A percentile compares a stretch with the other conserved stretches of the same genome.
Evolutionary conservation across 2,329 filamentous ascomycete species (phyloP).

Genomic region (Apiospora koreana): DNA sequence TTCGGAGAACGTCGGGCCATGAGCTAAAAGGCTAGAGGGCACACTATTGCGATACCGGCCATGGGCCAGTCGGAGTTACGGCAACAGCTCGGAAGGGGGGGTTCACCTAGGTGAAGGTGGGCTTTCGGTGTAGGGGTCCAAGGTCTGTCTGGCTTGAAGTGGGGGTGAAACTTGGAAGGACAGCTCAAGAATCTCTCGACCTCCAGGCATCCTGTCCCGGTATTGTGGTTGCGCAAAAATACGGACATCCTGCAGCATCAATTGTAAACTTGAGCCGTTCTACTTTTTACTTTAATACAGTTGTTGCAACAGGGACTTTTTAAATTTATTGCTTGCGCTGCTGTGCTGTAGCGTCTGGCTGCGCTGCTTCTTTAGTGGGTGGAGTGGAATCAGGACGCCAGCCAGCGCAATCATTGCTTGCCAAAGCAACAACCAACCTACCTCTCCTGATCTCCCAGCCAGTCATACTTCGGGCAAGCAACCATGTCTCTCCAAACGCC

Average conservation of each 20-base stretch:
- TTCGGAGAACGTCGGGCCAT: not conserved
- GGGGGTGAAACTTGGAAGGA: not conserved
- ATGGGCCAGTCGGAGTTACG: not conserved
- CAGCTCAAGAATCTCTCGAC: not conserved
- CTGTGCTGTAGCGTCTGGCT: not conserved
- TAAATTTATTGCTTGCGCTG: no score
- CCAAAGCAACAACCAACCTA: no score
- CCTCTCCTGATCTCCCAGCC: no score
- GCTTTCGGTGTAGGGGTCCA: not conserved
- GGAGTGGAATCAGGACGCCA: not conserved
- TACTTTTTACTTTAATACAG: not conserved
- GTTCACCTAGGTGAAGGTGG: slow-evolving; percentile 4
- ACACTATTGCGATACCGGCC: slow-evolving; percentile 1
- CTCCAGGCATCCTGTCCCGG: not conserved
- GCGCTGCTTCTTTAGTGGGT: not conserved
- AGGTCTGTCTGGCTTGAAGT: not conserved
- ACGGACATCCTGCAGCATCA: not conserved
- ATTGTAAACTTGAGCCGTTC: no score
- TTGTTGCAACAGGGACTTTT: not conserved
- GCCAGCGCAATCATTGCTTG: not conserved
- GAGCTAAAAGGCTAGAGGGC: not conserved
- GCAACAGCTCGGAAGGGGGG: not conserved
- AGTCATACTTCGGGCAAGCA: not conserved
- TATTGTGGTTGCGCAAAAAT: not conserved
- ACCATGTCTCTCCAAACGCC: slow-evolving; percentile 26